A percentile compares a stretch with the other conserved stretches of the same genome.
Evolutionary conservation across 257 asterid species (phyloP).

Genomic region (Eucommia ulmoides): DNA sequence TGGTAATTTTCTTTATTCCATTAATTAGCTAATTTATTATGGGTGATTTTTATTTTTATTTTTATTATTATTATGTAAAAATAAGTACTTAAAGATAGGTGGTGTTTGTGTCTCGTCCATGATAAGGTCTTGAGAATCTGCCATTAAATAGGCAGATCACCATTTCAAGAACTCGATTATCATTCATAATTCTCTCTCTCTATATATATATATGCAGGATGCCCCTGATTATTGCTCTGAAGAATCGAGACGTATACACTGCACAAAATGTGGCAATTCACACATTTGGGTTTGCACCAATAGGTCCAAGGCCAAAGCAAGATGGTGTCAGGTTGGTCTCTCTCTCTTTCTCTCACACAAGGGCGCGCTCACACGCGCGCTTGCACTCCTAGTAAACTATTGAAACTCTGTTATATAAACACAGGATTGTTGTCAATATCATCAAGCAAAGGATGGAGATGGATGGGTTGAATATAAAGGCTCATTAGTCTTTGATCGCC

Average conservation of each 20-base stretch:
- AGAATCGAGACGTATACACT: conserved; percentile 93
- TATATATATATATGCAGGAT: conserved; percentile 33
- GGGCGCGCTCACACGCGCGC: background rate
- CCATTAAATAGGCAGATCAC: no score
- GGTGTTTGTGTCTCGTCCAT: background rate
- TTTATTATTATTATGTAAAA: background rate
- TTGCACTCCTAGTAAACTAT: background rate
- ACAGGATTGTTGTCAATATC: conserved; percentile 98
- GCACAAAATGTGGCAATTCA: conserved; percentile 93
- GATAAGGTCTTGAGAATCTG: no score
- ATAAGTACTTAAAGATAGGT: background rate
- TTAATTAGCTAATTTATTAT: background rate
- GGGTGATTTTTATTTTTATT: background rate
- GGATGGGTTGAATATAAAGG: conserved; percentile 99
- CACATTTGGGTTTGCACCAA: conserved; percentile 96
- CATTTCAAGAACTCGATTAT: background rate
- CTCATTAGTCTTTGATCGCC: conserved; percentile 67
- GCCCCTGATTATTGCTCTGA: conserved; percentile 66
- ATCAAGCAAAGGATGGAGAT: conserved; percentile 98
- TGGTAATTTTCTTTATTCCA: background rate
- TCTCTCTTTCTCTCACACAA: background rate
- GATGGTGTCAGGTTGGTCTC: conserved; percentile 28
- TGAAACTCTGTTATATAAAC: background rate
- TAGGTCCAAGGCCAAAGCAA: conserved; percentile 81
- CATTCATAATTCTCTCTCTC: background rate